These are phyloP conservation scores for Leavenworthia alabamica DNA, from an alignment of 345 rosid species.

Conservation along the genomic window DNA sequence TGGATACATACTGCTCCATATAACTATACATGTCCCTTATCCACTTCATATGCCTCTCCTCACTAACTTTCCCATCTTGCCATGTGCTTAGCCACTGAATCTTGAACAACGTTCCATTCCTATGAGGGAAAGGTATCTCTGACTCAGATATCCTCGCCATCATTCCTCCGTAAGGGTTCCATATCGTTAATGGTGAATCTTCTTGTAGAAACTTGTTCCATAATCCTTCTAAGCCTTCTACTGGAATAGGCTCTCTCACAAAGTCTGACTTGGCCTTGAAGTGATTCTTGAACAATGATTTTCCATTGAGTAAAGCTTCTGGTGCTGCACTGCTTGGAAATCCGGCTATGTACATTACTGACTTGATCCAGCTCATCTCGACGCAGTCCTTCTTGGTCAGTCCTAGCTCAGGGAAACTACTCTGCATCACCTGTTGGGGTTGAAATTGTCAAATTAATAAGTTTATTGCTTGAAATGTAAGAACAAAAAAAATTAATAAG, in stretches of 20 bases:
- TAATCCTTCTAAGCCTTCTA: conserved; percentile 25
- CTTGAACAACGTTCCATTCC: conserved; percentile 29
- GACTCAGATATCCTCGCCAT: conserved; percentile 32
- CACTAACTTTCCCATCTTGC: conserved; percentile 30
- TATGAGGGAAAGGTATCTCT: conserved; percentile 35
- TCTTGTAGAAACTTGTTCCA: conserved; percentile 25
- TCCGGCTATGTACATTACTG: conserved; percentile 51
- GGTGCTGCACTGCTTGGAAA: conserved; percentile 39
- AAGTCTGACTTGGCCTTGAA: conserved; percentile 76
- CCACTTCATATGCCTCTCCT: conserved; percentile 31
- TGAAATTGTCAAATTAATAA: background rate
- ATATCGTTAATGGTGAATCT: conserved; percentile 26
- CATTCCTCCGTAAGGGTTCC: conserved; percentile 34
- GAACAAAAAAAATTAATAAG: too few relatives aligned
- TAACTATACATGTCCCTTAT: conserved; percentile 32
- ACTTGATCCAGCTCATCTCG: conserved; percentile 60
- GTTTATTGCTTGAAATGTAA: background rate
- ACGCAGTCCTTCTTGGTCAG: conserved; percentile 40
- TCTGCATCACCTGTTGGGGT: conserved; percentile 37
- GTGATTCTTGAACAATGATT: conserved; percentile 39
- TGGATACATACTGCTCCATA: conserved; percentile 31
- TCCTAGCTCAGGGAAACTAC: conserved; percentile 58
- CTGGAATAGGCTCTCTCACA: conserved; percentile 38
- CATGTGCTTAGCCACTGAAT: conserved; percentile 30
- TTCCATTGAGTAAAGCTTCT: conserved; percentile 45